Base-by-base conservation (phyloP, 176 grass and related monocot species). In the Zoysia pacifica region DNA sequence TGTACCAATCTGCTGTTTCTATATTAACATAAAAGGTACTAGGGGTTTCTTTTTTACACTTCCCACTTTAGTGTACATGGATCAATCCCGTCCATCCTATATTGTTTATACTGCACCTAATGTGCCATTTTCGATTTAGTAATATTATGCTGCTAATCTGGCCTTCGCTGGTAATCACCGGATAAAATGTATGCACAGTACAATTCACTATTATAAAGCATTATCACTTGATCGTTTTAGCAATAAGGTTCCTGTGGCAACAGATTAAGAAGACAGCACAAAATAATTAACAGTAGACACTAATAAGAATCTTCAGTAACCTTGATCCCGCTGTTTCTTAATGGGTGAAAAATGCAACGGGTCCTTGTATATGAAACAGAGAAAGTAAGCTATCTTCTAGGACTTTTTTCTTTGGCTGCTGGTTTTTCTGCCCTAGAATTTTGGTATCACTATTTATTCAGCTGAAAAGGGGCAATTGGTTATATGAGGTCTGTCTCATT, bases 381-480 rank as follows among this genome's bases (percentile, higher is more conserved):
- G 9, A 15, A 19, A 38, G 19, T 43, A 28, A 54, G 13, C 5
- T 40, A 39, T 53, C 6, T 73, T 20, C 19, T 43, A 60, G 9
- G 3, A 0, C 60, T 39, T 81, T 81, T 40, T 81, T 76, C 53
- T 68, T 46, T 15, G 55, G 55, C 56, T 69, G n/a, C 49, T 58
- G n/a, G 9, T 66, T 48, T 46, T 54, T 39, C 41, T 72, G 69
- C 38, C 18, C 4, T 67, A 76, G 15, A 9, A 76, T 58, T 75
- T 67, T 15, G 51, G 41, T 67, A 83, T 74, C 11, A 15, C 14
- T 75, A 65, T n/a, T 45, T 7, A 4, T 67, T 40, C 39, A 70
- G 56, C 41, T 67, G 28, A 80, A 61, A 69, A 60, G 59, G 5
- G 3, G 19, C 5, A 51, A 56, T 43, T 12, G 0, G 4, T 12